Evolutionary conservation across 2,329 filamentous ascomycete species (phyloP).

Genomic region (Waltergamsia citrina): DNA sequence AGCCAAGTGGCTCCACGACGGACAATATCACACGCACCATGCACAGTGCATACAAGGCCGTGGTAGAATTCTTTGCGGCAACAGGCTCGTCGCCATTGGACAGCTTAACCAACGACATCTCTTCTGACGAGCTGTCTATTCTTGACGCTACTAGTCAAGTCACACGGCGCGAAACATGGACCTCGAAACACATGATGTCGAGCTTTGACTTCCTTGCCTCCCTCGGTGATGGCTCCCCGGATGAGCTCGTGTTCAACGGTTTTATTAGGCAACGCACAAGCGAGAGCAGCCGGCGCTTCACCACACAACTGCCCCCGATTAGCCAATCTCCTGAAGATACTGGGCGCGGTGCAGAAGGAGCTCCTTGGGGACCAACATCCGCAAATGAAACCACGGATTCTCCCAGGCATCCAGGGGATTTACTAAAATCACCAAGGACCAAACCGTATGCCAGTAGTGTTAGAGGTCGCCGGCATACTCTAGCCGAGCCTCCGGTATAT

Average conservation of each 20-base stretch:
- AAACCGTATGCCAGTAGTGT: too few relatives aligned
- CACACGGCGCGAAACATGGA: slow-evolving; percentile 38
- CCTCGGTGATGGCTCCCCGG: slow-evolving; percentile 33
- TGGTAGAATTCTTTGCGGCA: slow-evolving; percentile 38
- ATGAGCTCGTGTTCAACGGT: slow-evolving; percentile 21
- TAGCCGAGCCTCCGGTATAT: slow-evolving; percentile 34
- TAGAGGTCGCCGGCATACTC: slow-evolving; percentile 30
- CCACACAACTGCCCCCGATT: not conserved
- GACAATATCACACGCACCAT: slow-evolving; percentile 14
- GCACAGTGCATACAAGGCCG: slow-evolving; percentile 39
- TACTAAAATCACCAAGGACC: slow-evolving; percentile 5
- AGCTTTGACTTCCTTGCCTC: slow-evolving; percentile 39
- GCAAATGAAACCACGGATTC: not conserved
- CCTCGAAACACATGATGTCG: slow-evolving; percentile 31
- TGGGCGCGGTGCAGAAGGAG: too few relatives aligned
- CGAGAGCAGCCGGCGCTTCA: slow-evolving; percentile 1
- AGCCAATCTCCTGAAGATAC: not conserved
- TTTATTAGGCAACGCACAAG: slow-evolving; percentile 17
- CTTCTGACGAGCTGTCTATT: slow-evolving; percentile 34
- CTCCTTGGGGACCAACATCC: not conserved
- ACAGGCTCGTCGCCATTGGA: slow-evolving; percentile 35
- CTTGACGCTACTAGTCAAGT: slow-evolving; percentile 32
- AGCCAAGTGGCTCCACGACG: not conserved
- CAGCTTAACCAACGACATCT: slow-evolving; percentile 19
- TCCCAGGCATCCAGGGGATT: not conserved